phyloP scores from a whole-genome alignment of 441 rosid genomes.

The Mallotus repandus region DNA sequence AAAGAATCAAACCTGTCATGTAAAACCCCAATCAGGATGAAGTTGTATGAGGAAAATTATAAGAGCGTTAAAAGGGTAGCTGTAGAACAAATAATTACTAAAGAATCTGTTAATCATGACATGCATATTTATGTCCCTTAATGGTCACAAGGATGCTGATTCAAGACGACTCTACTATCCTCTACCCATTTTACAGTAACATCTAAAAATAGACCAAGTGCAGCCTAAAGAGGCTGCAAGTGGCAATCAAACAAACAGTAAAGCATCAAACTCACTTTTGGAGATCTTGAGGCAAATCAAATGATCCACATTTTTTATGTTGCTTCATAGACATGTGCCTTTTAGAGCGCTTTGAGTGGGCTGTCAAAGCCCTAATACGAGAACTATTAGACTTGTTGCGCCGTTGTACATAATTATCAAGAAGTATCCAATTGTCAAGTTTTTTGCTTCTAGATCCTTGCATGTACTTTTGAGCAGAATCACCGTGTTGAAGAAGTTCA shows the following conservation, averaged over 20 bases:
- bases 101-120: not conserved
- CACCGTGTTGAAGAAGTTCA: constrained; percentile 76
- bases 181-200: not conserved
- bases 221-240: not conserved
- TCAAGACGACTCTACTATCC: not conserved
- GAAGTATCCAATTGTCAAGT: constrained; percentile 70
- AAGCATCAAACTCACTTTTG: constrained; percentile 51
- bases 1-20: constrained; percentile 59
- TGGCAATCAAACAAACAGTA: not conserved
- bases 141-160: not conserved
- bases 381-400: constrained; percentile 45
- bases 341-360: constrained; percentile 76
- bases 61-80: not conserved
- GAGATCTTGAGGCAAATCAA: constrained; percentile 49
- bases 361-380: constrained; percentile 37
- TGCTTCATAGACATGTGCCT: constrained; percentile 69
- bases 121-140: not conserved
- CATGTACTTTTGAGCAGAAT: constrained; percentile 71
- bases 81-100: not conserved
- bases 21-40: constrained; percentile 22
- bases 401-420: constrained; percentile 65
- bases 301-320: constrained; percentile 65
- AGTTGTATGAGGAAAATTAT: not conserved
- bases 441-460: constrained; percentile 65
- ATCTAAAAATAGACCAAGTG: not conserved